Base-by-base conservation (phyloP, 129 eudicot species). In the Apium graveolens region DNA sequence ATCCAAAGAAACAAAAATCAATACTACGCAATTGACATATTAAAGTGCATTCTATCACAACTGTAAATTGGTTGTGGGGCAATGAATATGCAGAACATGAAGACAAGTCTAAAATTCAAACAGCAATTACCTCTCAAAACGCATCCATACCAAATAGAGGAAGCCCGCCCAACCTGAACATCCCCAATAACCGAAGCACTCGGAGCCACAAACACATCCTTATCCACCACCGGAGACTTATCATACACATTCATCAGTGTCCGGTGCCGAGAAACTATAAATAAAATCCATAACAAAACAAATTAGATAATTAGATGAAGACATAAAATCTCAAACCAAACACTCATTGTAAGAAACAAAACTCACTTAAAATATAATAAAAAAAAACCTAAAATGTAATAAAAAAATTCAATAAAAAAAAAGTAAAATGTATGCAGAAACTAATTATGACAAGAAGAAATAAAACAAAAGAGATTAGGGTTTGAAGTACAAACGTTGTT, bases 81-180 rank as follows among this genome's bases (percentile, higher is more conserved):
- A 43, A 72, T 18, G 26, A 43, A 73, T 43, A 24, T n/a, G 24
- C 37, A 14, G 18, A 42, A 26, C 20, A 73, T 3, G n/a, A 42
- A 21, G 38, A 65, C 72, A 14, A 66, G 8, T 66, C 72, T 6
- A 3, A 5, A 31, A 32, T 27, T 5, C 7, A n/a, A 74, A 26
- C 8, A 26, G 26, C 5, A 16, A 49, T 31, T 85, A 92, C 97
- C 97, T 88, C 97, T 91, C 53, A 92, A 70, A 78, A 90, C 85
- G 48, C 93, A 90, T 70, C 97, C 96, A 83, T 92, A 92, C 96
- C 97, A 92, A 69, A 92, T 84, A 34, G 96, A 92, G 2, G 96
- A 90, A 75, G 89, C 90, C 16, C 74, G 78, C 31, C 97, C 96
- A 70, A 90, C 86, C 80, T 80, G 89, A 73, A 90, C 96, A 88